A percentile compares a stretch with the other conserved stretches of the same genome.
Evolutionary conservation across 108 stramenopile species (phyloP).

Genomic region (Discostella pseudostelligera): DNA sequence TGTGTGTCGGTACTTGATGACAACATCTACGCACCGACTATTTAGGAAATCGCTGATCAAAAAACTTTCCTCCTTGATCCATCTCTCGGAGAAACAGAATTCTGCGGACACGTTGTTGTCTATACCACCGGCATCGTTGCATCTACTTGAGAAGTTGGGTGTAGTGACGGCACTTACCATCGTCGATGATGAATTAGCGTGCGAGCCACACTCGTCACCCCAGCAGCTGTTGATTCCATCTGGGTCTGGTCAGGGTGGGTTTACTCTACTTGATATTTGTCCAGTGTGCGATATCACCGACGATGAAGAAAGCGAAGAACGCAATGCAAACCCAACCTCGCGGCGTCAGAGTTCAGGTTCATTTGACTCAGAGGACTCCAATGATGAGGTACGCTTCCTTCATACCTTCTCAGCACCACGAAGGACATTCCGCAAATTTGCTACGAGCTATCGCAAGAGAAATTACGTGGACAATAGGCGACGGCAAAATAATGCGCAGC

Average conservation of each 20-base stretch:
- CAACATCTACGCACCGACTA: slow-evolving; percentile 58
- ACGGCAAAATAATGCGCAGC: not conserved
- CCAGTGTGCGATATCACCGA: slow-evolving; percentile 50
- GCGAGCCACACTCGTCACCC: slow-evolving; percentile 75
- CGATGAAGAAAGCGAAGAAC: slow-evolving; percentile 28
- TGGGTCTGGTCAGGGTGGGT: slow-evolving; percentile 49
- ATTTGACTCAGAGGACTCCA: slow-evolving; percentile 24
- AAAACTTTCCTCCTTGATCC: not conserved
- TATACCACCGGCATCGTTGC: slow-evolving; percentile 71
- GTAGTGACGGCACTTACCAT: slow-evolving; percentile 73
- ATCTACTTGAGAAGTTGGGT: slow-evolving; percentile 78
- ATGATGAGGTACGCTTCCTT: slow-evolving; percentile 33
- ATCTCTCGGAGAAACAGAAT: not conserved
- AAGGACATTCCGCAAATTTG: slow-evolving; percentile 23
- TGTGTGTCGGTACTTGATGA: slow-evolving; percentile 60
- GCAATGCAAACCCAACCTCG: slow-evolving; percentile 35
- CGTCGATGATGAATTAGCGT: slow-evolving; percentile 86
- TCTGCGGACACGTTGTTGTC: slow-evolving; percentile 30
- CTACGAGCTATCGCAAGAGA: slow-evolving; percentile 25
- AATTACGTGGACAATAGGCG: not conserved
- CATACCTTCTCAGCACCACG: slow-evolving; percentile 35
- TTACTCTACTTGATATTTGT: slow-evolving; percentile 84
- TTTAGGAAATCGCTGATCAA: slow-evolving; percentile 22
- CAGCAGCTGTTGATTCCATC: slow-evolving; percentile 89
- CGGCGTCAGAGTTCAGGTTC: slow-evolving; percentile 11